phyloP scores from a whole-genome alignment of 106 monocot genomes.

The Posidonia australis region DNA sequence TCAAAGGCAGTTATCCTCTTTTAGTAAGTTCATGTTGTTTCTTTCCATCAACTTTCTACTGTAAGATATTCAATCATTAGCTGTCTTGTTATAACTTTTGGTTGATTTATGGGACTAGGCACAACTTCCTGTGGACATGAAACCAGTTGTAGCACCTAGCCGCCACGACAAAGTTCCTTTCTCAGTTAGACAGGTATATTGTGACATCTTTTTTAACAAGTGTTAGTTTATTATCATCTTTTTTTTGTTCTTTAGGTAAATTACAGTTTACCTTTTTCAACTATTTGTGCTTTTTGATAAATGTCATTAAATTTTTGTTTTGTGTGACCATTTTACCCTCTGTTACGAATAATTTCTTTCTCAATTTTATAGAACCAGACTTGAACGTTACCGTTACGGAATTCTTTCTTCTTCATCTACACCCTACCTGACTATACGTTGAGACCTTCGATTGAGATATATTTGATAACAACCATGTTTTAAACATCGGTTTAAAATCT shows the following conservation, averaged over 20 bases:
- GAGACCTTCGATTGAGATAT: too few species aligned
- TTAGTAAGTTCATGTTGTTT: slow-evolving; percentile 41
- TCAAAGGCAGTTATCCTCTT: slow-evolving; percentile 70
- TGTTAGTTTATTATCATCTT: background rate
- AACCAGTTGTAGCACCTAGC: slow-evolving; percentile 36
- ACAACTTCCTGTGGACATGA: slow-evolving; percentile 74
- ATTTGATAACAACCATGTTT: too few species aligned
- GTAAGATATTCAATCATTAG: background rate
- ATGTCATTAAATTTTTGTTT: too few species aligned
- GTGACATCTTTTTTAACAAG: background rate
- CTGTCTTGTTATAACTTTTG: background rate
- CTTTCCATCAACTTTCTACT: background rate
- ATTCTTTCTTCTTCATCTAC: too few species aligned
- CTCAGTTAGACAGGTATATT: slow-evolving; percentile 68
- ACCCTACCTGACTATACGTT: too few species aligned
- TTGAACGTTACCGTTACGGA: too few species aligned
- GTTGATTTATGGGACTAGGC: slow-evolving; percentile 37
- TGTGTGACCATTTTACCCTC: too few species aligned
- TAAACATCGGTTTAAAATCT: too few species aligned
- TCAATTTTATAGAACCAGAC: too few species aligned
- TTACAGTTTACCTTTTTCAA: too few species aligned
- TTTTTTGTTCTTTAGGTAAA: background rate
- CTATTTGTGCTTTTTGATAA: too few species aligned
- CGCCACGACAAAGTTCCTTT: slow-evolving; percentile 57
- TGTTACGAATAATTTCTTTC: too few species aligned